A percentile compares a stretch with the other conserved stretches of the same genome.
phyloP scores from a whole-genome alignment of 305 asterid genomes.

The Rubia tinctorum region DNA sequence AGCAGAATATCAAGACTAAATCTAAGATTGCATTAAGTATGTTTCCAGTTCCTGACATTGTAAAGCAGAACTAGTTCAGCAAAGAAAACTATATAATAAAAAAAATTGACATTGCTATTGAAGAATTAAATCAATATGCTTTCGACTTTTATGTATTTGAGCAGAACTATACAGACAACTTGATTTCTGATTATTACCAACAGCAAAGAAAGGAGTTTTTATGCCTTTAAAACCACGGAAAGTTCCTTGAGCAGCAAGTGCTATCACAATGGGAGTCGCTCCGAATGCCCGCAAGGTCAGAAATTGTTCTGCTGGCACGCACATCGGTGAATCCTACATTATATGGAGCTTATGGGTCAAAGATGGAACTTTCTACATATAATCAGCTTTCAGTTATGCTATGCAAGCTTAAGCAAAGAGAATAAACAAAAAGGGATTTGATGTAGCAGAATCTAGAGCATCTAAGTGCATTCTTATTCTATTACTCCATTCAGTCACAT shows the following conservation, averaged over 20 bases:
- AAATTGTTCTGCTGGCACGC: conserved; percentile 79
- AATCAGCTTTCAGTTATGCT: neutral
- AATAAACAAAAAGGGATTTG: neutral
- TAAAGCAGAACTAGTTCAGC: conserved; percentile 17
- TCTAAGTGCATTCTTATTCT: neutral
- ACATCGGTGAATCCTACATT: conserved; percentile 90
- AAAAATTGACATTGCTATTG: neutral
- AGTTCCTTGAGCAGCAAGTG: conserved; percentile 96
- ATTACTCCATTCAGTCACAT: neutral
- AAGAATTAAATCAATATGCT: neutral
- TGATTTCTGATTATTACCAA: conserved; percentile 56
- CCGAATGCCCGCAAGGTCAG: conserved; percentile 84
- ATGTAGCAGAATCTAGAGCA: neutral
- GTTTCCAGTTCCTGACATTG: conserved; percentile 76
- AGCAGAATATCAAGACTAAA: conserved; percentile 61
- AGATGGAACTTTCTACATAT: conserved; percentile 12
- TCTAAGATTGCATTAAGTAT: conserved; percentile 68
- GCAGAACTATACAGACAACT: neutral
- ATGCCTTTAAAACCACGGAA: conserved; percentile 97
- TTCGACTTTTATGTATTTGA: neutral
- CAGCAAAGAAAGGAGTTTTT: conserved; percentile 88
- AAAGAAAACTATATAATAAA: conserved; percentile 4
- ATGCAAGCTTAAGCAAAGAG: no score
- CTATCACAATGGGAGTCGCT: conserved; percentile 84
- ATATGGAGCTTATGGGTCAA: conserved; percentile 21